Evolutionary conservation across 148 eudicot genomes (phyloP), one percentile per base, ranked within the genome.

Genomic region (Diospyros kaki): DNA sequence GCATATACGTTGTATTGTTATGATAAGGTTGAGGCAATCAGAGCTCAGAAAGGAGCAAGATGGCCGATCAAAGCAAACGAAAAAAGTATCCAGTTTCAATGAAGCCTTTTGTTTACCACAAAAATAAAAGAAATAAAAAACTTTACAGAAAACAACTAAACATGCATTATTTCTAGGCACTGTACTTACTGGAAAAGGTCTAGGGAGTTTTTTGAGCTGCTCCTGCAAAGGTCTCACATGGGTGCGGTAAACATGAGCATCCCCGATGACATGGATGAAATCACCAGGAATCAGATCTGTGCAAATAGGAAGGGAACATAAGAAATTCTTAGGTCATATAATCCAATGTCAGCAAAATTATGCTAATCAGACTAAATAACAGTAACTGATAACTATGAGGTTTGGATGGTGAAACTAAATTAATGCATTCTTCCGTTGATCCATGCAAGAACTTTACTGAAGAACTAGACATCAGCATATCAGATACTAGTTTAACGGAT

Each of bases 281-380:
- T 90, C 98, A 64, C 97, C 98, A 45, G 97, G 96, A 78, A 59
- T 74, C 74, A 92, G 97, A 84, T 86, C 97, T 94, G 83, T 44
- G 64, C 64, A 68, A 62, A 80, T 46, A 62, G 3, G 60, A 43
- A 9, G 44, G 12, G 42, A 54, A 62, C 69, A 59, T 55, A 50
- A 53, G 9, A 17, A 69, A 69, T 17, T 69, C 59, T 6, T 41
- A 70, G 18, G 44, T 15, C 52, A 52, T 50, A 73, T 45, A 28
- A 73, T 38, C 68, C 76, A 3, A 55, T 1, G 4, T n/a, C 8
- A 41, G 28, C 28, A 28, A 28, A 28, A 28, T 28, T 28, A 28
- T 28, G 28, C 28, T 28, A 28, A 28, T 28, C 28, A 28, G 56
- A 39, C 12, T 70, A 58, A 17, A 8, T 18, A 4, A 55, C 10